Evolutionary conservation across 2,329 filamentous ascomycete genomes (phyloP).

Genomic region (Neophaeococcomyces aloes): DNA sequence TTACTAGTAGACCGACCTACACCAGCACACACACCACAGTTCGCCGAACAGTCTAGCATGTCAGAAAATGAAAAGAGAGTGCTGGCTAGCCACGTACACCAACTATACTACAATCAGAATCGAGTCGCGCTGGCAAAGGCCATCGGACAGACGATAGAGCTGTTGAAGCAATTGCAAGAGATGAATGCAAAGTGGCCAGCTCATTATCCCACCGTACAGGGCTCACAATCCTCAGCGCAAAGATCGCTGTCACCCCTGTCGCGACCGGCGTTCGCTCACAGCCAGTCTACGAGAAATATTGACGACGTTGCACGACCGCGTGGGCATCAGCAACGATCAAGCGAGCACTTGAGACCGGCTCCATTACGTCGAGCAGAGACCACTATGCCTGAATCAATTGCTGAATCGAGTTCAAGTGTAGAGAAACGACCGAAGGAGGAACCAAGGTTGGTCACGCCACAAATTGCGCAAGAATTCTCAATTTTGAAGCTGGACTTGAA

Average conservation of each 20-base stretch:
- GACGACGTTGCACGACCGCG: conserved; percentile 25
- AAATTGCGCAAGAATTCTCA: conserved; percentile 92
- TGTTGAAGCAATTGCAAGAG: conserved; percentile 70
- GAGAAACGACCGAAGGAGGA: conserved; percentile 53
- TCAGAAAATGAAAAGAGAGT: conserved; percentile 55
- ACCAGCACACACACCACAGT: conserved; percentile 44
- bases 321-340: conserved; percentile 11
- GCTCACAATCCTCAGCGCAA: conserved; percentile 36
- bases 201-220: conserved; percentile 79
- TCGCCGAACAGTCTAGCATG: conserved; percentile 39
- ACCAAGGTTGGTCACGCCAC: conserved; percentile 76
- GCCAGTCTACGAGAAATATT: conserved; percentile 27
- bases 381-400: conserved; percentile 47
- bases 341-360: conserved; percentile 34
- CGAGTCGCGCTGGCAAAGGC: conserved; percentile 74
- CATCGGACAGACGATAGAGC: conserved; percentile 76
- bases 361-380: conserved; percentile 62
- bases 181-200: conserved; percentile 91
- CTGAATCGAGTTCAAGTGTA: conserved; percentile 65
- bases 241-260: conserved; percentile 23
- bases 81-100: conserved; percentile 75
- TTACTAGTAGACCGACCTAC: conserved; percentile 49
- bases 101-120: conserved; percentile 73
- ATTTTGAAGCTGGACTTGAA: conserved; percentile 91
- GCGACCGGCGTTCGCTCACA: conserved; percentile 28